Conservation (phyloP, 1,139 yeast species). For the Magnusiomyces tetraspermus region DNA sequence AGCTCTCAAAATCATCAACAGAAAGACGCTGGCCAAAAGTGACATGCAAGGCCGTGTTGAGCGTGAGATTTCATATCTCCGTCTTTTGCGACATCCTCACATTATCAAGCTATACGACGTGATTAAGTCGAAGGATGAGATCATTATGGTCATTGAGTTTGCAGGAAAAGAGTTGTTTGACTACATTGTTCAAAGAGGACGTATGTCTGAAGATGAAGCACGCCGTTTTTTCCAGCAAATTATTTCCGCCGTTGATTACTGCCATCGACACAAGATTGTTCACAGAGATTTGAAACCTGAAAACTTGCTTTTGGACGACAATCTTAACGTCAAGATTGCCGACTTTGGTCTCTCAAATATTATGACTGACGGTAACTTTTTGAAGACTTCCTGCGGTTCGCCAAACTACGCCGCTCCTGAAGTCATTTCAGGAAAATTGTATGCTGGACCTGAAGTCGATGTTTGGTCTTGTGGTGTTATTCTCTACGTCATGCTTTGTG, state of each 20-base stretch:
- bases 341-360: conserved; percentile 93
- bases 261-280: conserved; percentile 95
- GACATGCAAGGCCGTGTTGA: conserved; percentile 98
- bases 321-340: conserved; percentile 88
- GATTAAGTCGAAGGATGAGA: conserved; percentile 90
- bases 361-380: conserved; percentile 96
- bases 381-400: conserved; percentile 93
- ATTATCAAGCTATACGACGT: conserved; percentile 94
- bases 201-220: conserved; percentile 91
- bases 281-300: conserved; percentile 96
- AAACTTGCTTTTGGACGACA: conserved; percentile 81
- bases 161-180: conserved; percentile 96
- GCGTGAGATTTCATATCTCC: conserved; percentile 82
- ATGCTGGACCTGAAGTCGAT: conserved; percentile 98
- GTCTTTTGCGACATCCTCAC: conserved; percentile 90
- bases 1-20: conserved; percentile 86
- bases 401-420: conserved; percentile 99
- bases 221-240: conserved; percentile 94
- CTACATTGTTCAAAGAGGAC: conserved; percentile 89
- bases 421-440: conserved; percentile 88
- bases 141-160: conserved; percentile 94
- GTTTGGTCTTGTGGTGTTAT: conserved; percentile 99
- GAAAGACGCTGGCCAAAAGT: conserved; percentile 86
- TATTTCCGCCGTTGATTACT: conserved; percentile 94
- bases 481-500: conserved; percentile 91